Evolutionary conservation across 176 grass and related monocot species (phyloP), one percentile per base, ranked within the genome.

Genomic region (Ensete ventricosum): DNA sequence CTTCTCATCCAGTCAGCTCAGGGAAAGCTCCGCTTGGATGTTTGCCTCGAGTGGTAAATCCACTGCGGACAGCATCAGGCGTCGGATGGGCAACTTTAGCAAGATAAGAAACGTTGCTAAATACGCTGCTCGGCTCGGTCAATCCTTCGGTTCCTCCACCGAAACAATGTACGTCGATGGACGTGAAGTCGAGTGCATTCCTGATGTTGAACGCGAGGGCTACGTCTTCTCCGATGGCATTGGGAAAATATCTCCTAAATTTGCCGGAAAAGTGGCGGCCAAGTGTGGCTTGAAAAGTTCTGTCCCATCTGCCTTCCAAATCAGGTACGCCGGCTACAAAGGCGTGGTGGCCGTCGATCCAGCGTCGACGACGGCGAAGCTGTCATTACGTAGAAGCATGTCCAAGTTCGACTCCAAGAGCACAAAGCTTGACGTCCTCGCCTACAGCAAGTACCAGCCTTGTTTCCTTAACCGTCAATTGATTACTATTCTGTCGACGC

Each of bases 11-110:
- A 97, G 88, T 75, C 94, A 97, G 80, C 83, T 97, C 59, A 86
- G 94, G 76, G 94, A 97, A 76, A 92, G 87, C 64, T 93, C 94
- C 67, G 79, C 88, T 66, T 97, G 94, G 94, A 93, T 97, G 90
- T 97, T 97, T 88, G 90, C 90, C 71, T 80, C 90, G 71, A 64
- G 54, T 3, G 64, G 8, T 20, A 76, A 72, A 25, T 67, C 90
- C 83, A 82, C 82, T 87, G 90, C 90, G 49, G 72, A 17, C 64
- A 52, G 76, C 70, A 93, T 97, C 60, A 93, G 94, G 82, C 26
- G 80, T 48, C 88, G 93, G 93, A 89, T 97, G 85, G 93, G 93
- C 1, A 54, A 90, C 55, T 97, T 97, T 13, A 49, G 63, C 49
- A 73, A 71, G 0, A 96, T 96, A 52, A 90, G 79, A 87, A 97